Evolutionary conservation across 1,139 yeast species (phyloP), one percentile per base, ranked within the genome.

Genomic region (Hansenula anomala): DNA sequence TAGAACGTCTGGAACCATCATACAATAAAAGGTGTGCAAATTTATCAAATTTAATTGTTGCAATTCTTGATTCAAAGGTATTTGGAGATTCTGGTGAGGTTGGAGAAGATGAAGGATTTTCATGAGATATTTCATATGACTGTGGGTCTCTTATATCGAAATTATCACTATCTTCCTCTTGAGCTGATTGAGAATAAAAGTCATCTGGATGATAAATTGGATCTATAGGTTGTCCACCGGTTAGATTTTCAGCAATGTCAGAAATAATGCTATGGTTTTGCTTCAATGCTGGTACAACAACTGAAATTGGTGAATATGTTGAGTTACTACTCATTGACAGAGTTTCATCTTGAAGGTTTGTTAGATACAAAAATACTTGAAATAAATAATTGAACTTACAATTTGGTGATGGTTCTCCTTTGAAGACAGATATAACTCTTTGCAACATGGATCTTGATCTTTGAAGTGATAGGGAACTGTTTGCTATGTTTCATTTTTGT

Each of bases 21-120:
- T 52, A 53, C 11, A 52, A 39, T n/a, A 51, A 36, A 9, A 53
- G 41, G 7, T 46, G 40, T 1, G 57, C 48, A 39, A 49, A 49
- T 13, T 41, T 37, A 26, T 47, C 51, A 40, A 53, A 52, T 29
- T 42, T 47, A 19, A 52, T 47, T 4, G 41, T 38, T 12, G 33
- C 40, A 24, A 35, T 27, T 18, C 18, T 23, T 14, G 23, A 15
- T 22, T 13, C 22, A 25, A 9, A 18, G 14, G 22, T 28, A n/a
- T 8, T n/a, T 19, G 27, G 15, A 17, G 33, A 16, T 11, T 13
- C 30, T 14, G n/a, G 27, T 28, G 36, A 28, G 2, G 13, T 8
- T 12, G 15, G 16, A 25, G 36, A 28, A 2, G 13, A 5, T 12
- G 15, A n/a, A 25, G 34, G 4, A 9, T 13, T 19, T 6, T 4